These are phyloP conservation scores for Medicago lupulina DNA, from an alignment of 306 rosid species.

Conservation along the genomic window DNA sequence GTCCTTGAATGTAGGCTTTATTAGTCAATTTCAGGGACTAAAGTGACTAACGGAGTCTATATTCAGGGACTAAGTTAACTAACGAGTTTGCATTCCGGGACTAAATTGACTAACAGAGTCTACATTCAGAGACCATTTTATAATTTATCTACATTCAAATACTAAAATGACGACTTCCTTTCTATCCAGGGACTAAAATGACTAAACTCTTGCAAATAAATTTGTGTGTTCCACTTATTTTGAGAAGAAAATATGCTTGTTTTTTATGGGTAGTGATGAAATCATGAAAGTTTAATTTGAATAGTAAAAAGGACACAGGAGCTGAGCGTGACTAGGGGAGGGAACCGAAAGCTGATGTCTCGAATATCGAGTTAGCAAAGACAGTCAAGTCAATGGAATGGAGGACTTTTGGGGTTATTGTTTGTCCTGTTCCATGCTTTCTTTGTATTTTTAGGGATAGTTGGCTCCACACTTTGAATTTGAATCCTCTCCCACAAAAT, in stretches of 20 bases:
- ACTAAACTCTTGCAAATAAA: not conserved
- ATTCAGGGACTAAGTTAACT: no score
- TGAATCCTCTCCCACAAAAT: no score
- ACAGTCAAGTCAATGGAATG: not conserved
- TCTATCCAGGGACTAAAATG: no score
- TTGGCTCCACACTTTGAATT: not conserved
- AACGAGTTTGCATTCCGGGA: no score
- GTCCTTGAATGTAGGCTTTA: no score
- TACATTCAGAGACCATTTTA: no score
- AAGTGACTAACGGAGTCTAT: no score
- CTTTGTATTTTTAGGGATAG: not conserved
- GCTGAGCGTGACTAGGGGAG: constrained; percentile 55
- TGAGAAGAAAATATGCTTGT: constrained; percentile 35
- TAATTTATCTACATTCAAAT: no score
- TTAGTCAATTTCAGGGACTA: no score
- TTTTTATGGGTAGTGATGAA: constrained; percentile 38
- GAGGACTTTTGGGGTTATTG: not conserved
- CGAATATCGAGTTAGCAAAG: constrained; percentile 28
- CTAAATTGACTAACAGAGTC: no score
- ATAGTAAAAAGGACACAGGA: not conserved
- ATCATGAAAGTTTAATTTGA: not conserved
- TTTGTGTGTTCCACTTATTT: constrained; percentile 19
- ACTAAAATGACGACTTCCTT: no score
- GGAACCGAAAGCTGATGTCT: constrained; percentile 70
- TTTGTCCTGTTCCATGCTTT: not conserved